Base-by-base conservation (phyloP, 106 monocot genomes). In the Dendrobium officinale region DNA sequence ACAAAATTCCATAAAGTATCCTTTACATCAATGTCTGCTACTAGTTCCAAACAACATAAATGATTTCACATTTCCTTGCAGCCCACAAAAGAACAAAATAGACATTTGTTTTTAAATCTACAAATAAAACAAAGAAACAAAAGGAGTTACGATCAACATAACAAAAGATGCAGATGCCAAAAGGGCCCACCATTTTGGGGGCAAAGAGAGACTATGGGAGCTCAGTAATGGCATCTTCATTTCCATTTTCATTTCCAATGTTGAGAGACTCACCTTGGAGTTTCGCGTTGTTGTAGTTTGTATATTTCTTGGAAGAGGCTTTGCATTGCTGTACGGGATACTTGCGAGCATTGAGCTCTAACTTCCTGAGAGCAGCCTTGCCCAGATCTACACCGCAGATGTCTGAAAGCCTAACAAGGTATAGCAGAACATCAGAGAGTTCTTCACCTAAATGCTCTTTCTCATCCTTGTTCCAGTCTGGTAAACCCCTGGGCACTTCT, bases 401-500 rank as follows among this genome's bases (percentile, higher is more conserved):
- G 77, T 96, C 95, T 8, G 93, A 89, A 26, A 96, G 91, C 64
- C 95, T 80, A 6, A 96, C 88, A 0, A 96, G 85, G 68, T 96
- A 96, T 79, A 96, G 95, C 6, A 96, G 87, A 54, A 96, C 95
- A 55, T 96, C 95, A 2, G 95, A 92, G 47, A 96, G 89, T 81
- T 96, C 95, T 77, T 96, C 95, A 6, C 95, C 95, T 27, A 96
- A 80, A 84, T 96, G 95, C 43, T 80, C 83, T 85, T 87, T 93
- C 81, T 96, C 95, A 19, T 77, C 89, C 79, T 96, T 86, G 10
- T 76, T 78, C 95, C 95, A 96, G 1, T 84, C 95, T 0, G 95
- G 95, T 8, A 96, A 85, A 11, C 93, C 93, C 67, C 85, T 89
- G 10, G 93, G 88, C 27, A 96, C 95, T 79, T 96, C 95, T 5